These are phyloP conservation scores for Monilinia fructicola DNA, from an alignment of 2,329 filamentous ascomycete species.

Conservation along the genomic window DNA sequence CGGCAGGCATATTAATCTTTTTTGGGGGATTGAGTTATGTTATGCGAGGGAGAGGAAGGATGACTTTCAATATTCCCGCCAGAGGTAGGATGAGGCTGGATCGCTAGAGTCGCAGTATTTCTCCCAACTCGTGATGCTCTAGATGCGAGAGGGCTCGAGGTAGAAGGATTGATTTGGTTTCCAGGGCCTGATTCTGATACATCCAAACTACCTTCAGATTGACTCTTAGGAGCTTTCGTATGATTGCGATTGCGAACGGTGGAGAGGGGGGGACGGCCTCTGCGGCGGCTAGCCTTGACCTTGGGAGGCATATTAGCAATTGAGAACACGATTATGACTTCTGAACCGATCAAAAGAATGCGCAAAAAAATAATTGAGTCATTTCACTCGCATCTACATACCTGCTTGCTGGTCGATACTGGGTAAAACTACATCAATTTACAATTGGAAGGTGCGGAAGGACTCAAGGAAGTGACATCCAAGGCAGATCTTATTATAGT, in stretches of 20 bases:
- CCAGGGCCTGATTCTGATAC: neutral
- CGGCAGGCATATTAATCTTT: slow-evolving; percentile 15
- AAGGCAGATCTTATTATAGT: neutral
- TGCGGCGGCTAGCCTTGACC: neutral
- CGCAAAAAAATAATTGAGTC: neutral
- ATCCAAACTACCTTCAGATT: neutral
- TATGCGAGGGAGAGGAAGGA: neutral
- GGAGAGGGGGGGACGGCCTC: neutral
- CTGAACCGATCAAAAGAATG: neutral
- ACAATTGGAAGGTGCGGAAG: neutral
- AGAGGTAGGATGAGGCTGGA: no score
- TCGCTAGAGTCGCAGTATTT: neutral
- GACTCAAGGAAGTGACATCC: neutral
- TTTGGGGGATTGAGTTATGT: neutral
- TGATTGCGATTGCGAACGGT: neutral
- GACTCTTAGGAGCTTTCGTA: neutral
- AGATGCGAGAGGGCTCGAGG: neutral
- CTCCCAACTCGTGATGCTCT: neutral
- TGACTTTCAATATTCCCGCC: neutral
- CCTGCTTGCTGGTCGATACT: neutral
- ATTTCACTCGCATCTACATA: neutral
- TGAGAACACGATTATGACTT: neutral
- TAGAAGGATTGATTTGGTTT: neutral
- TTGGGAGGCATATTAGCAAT: slow-evolving; percentile 4
- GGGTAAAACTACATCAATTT: neutral